phyloP scores from a whole-genome alignment of 2,329 filamentous ascomycete species.

The Fusarium annulatum region DNA sequence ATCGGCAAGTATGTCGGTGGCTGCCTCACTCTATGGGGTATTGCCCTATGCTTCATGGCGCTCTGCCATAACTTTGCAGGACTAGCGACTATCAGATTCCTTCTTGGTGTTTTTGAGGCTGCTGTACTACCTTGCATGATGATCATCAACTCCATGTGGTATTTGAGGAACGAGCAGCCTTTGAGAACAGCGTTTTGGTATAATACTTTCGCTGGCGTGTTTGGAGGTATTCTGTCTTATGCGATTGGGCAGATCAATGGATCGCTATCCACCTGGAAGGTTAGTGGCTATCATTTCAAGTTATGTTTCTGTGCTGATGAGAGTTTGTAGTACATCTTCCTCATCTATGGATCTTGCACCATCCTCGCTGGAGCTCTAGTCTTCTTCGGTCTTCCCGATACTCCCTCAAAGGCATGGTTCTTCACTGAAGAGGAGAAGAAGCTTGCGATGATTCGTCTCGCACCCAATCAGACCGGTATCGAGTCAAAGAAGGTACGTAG shows the following conservation, averaged over 20 bases:
- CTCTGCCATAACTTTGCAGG: constrained; percentile 40
- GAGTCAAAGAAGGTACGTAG: constrained; percentile 10
- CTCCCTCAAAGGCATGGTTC: constrained; percentile 17
- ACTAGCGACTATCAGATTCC: constrained; percentile 43
- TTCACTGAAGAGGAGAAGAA: background rate
- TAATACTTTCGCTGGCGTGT: constrained; percentile 47
- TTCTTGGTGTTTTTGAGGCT: constrained; percentile 47
- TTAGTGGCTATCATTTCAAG: accelerated
- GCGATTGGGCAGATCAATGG: constrained; percentile 47
- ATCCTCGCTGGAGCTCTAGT: background rate
- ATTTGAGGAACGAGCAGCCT: constrained; percentile 47
- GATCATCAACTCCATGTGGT: constrained; percentile 49
- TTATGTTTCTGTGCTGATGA: accelerated
- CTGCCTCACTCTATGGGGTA: constrained; percentile 39
- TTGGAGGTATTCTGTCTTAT: constrained; percentile 48
- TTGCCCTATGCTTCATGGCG: constrained; percentile 40
- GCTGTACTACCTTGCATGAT: constrained; percentile 44
- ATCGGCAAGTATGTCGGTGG: constrained; percentile 37
- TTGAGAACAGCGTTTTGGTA: constrained; percentile 48
- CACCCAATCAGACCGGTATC: background rate
- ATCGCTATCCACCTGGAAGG: constrained; percentile 36
- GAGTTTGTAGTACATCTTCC: constrained; percentile 22
- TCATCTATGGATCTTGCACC: constrained; percentile 40
- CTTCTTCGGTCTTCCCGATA: constrained; percentile 5
- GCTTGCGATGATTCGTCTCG: background rate